A percentile compares a stretch with the other conserved stretches of the same genome.
phyloP scores from a whole-genome alignment of 2,329 filamentous ascomycete genomes.

The Pezicula carpinea region DNA sequence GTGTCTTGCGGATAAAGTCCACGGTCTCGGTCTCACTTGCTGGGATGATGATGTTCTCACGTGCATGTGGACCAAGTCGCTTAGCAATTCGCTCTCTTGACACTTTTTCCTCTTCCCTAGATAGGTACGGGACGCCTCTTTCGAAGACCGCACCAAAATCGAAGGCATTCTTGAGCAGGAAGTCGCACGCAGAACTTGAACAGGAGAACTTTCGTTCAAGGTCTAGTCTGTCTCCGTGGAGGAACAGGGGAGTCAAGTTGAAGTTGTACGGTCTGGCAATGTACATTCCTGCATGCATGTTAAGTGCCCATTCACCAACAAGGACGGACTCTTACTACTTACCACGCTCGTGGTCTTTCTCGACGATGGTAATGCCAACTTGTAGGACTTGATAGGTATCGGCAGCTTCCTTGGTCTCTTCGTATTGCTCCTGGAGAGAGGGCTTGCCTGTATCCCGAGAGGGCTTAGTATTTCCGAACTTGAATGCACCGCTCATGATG shows the following conservation, averaged over 20 bases:
- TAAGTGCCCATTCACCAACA: conserved; percentile 3
- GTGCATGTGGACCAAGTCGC: conserved; percentile 8
- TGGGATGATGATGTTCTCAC: conserved; percentile 17
- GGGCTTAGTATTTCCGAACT: conserved; percentile 20
- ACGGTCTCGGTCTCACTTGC: conserved; percentile 17
- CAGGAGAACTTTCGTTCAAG: conserved; percentile 54
- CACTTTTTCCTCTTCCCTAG: conserved; percentile 51
- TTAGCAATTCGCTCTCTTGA: conserved; percentile 26
- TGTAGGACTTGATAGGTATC: conserved; percentile 61
- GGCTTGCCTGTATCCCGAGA: conserved; percentile 35
- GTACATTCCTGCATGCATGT: conserved; percentile 40
- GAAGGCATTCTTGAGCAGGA: conserved; percentile 54
- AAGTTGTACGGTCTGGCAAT: conserved; percentile 61
- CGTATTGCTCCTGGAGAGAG: conserved; percentile 55
- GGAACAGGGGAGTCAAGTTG: conserved; percentile 51
- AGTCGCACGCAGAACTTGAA: conserved; percentile 46
- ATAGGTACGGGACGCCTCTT: conserved; percentile 57
- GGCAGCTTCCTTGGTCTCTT: conserved; percentile 54
- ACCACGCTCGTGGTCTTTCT: conserved; percentile 48
- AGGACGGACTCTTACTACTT: conserved; percentile 11
- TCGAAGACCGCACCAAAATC: conserved; percentile 51
- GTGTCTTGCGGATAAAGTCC: conserved; percentile 19
- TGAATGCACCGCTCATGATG: conserved; percentile 39
- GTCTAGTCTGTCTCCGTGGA: conserved; percentile 40
- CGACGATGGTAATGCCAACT: conserved; percentile 61